phyloP scores from a whole-genome alignment of 1,139 yeast species.

The Kluyveromyces sp. region DNA sequence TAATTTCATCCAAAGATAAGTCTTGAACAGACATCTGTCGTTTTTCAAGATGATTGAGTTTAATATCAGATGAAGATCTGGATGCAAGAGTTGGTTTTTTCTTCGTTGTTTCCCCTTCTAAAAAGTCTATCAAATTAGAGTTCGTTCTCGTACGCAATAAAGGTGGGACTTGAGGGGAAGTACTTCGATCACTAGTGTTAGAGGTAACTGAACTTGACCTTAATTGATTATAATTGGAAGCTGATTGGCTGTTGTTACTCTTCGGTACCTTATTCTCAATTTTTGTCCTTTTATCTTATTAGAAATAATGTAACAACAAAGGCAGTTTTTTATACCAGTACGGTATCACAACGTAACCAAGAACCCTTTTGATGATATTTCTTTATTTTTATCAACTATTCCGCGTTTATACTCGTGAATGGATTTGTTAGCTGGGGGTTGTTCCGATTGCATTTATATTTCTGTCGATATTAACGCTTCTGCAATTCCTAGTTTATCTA shows the following conservation, averaged over 20 bases:
- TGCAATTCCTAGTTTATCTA: conserved; percentile 50
- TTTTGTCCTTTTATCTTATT: conserved; percentile 43
- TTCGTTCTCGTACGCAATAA: conserved; percentile 14
- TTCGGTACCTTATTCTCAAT: conserved; percentile 23
- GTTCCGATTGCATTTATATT: conserved; percentile 11
- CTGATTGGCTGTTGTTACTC: not conserved
- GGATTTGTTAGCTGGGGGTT: not conserved
- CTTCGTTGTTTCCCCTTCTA: conserved; percentile 16
- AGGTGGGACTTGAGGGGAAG: conserved; percentile 6
- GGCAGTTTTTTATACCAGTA: conserved; percentile 47
- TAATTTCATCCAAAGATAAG: conserved; percentile 7
- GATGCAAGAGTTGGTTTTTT: conserved; percentile 17
- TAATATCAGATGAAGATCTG: conserved; percentile 26
- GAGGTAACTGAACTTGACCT: not conserved
- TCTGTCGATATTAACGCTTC: conserved; percentile 40
- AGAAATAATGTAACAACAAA: conserved; percentile 40
- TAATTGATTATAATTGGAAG: not conserved
- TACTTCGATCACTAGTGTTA: not conserved
- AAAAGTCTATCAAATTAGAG: conserved; percentile 22
- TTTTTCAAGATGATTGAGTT: conserved; percentile 22
- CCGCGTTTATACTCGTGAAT: conserved; percentile 19
- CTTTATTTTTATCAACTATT: conserved; percentile 21
- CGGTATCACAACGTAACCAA: conserved; percentile 46
- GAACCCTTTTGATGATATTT: conserved; percentile 40
- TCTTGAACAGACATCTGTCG: conserved; percentile 27